Evolutionary conservation across 2,329 filamentous ascomycete genomes (phyloP).

Genomic region (Epichloe festucae): DNA sequence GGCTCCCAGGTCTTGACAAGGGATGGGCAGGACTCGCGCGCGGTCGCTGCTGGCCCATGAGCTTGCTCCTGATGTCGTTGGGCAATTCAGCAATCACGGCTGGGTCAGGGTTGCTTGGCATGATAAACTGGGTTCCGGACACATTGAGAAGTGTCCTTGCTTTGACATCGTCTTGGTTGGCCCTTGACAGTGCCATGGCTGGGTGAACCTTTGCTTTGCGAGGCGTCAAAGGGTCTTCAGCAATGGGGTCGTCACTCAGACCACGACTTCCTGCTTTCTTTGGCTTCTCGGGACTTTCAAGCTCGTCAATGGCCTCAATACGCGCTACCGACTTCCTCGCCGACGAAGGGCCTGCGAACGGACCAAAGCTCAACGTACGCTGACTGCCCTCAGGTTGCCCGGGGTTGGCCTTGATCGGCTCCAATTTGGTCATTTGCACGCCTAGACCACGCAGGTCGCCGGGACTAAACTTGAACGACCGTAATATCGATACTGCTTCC

Average conservation of each 20-base stretch:
- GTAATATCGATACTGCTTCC: slow-evolving; percentile 74
- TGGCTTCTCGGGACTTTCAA: slow-evolving; percentile 22
- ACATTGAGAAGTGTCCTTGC: slow-evolving; percentile 62
- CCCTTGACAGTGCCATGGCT: slow-evolving; percentile 36
- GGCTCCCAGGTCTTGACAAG: slow-evolving; percentile 24
- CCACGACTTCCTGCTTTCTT: slow-evolving; percentile 17
- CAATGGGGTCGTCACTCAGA: slow-evolving; percentile 36
- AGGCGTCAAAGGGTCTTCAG: slow-evolving; percentile 40
- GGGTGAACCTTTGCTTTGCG: slow-evolving; percentile 40
- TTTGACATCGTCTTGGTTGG: slow-evolving; percentile 36
- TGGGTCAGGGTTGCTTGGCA: slow-evolving; percentile 73
- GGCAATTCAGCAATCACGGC: slow-evolving; percentile 75
- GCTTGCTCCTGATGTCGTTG: slow-evolving; percentile 63
- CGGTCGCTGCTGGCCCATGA: slow-evolving; percentile 49
- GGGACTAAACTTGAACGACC: slow-evolving; percentile 70
- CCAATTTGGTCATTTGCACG: slow-evolving; percentile 85
- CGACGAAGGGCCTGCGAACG: slow-evolving; percentile 27
- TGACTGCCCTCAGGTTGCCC: slow-evolving; percentile 56
- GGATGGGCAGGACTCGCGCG: slow-evolving; percentile 10
- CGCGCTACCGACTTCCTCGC: slow-evolving; percentile 24
- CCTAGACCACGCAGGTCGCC: slow-evolving; percentile 89
- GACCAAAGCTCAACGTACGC: slow-evolving; percentile 60
- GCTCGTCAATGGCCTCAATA: slow-evolving; percentile 40
- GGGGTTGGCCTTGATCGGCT: slow-evolving; percentile 52
- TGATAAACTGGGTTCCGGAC: slow-evolving; percentile 78